A percentile compares a stretch with the other conserved stretches of the same genome.
phyloP scores from a whole-genome alignment of 139 green algal species.

The Closterium sp. region DNA sequence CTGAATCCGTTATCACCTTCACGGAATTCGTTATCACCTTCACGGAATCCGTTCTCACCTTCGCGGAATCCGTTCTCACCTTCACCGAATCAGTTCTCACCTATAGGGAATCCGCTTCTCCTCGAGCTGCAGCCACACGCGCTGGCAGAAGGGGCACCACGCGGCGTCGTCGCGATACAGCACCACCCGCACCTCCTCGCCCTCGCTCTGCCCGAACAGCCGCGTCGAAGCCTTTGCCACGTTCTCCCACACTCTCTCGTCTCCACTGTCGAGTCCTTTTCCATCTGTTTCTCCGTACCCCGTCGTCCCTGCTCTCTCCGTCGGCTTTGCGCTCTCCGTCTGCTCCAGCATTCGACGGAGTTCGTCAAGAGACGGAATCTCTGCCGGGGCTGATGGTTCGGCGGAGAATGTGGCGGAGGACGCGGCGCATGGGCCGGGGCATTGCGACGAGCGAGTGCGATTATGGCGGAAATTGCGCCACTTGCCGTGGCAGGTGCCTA shows the following conservation, averaged over 20 bases:
- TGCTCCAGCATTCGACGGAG: neutral
- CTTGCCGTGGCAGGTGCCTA: neutral
- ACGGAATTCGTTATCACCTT: too few species aligned
- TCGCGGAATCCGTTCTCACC: slow-evolving; percentile 80
- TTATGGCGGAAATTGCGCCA: too few species aligned
- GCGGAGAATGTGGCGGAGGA: neutral
- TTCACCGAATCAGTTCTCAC: neutral
- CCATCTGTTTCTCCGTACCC: neutral
- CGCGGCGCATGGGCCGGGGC: neutral
- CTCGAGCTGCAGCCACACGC: slow-evolving; percentile 92
- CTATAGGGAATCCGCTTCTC: slow-evolving; percentile 93
- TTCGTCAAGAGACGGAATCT: neutral
- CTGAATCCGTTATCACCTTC: too few species aligned
- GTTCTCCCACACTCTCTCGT: neutral
- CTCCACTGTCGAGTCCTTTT: neutral
- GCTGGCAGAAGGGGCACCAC: slow-evolving; percentile 79
- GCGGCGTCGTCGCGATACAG: slow-evolving; percentile 73
- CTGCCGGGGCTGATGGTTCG: neutral
- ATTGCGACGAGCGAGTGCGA: neutral
- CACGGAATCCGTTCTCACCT: slow-evolving; percentile 5
- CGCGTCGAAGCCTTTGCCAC: neutral
- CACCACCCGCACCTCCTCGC: slow-evolving; percentile 51
- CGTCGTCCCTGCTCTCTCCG: neutral
- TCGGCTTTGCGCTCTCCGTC: neutral
- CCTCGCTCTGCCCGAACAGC: neutral